Conservation (phyloP, 2,329 filamentous ascomycete genomes). For the Aspergillus flavus region DNA sequence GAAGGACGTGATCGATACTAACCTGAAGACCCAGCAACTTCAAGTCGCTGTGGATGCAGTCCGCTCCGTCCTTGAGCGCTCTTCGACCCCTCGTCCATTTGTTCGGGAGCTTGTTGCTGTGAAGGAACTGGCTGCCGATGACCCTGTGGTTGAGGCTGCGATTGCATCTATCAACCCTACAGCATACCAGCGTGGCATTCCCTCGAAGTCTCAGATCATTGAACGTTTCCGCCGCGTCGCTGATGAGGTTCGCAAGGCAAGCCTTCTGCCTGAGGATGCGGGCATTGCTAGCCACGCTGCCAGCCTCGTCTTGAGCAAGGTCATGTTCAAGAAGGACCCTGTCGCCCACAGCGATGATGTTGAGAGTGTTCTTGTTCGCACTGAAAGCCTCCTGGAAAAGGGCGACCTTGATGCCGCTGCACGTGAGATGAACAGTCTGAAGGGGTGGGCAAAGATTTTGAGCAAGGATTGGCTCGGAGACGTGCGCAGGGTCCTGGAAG, state of each 20-base stretch:
- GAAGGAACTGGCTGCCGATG: constrained; percentile 84
- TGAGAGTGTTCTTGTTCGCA: constrained; percentile 87
- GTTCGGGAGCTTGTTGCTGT: constrained; percentile 90
- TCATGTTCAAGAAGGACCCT: constrained; percentile 94
- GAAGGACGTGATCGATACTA: constrained; percentile 87
- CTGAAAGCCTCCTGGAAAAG: constrained; percentile 88
- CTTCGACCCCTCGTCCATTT: constrained; percentile 77
- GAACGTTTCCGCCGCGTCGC: constrained; percentile 96
- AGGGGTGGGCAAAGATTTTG: constrained; percentile 93
- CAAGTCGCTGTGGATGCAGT: constrained; percentile 95
- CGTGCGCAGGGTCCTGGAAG: constrained; percentile 88
- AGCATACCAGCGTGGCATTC: constrained; percentile 90
- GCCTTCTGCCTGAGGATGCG: constrained; percentile 86
- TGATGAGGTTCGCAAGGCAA: constrained; percentile 89
- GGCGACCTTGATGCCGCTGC: constrained; percentile 89
- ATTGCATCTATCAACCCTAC: constrained; percentile 94
- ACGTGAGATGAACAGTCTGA: constrained; percentile 89
- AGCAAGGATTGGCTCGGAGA: constrained; percentile 93
- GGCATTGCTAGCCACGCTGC: constrained; percentile 93
- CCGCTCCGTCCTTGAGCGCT: constrained; percentile 76
- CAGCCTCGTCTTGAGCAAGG: constrained; percentile 84
- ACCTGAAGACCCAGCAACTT: constrained; percentile 91
- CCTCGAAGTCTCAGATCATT: constrained; percentile 80
- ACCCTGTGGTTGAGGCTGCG: constrained; percentile 85
- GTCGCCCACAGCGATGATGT: constrained; percentile 84